Conservation (phyloP, 306 rosid genomes). For the Leucaena leucocephala region DNA sequence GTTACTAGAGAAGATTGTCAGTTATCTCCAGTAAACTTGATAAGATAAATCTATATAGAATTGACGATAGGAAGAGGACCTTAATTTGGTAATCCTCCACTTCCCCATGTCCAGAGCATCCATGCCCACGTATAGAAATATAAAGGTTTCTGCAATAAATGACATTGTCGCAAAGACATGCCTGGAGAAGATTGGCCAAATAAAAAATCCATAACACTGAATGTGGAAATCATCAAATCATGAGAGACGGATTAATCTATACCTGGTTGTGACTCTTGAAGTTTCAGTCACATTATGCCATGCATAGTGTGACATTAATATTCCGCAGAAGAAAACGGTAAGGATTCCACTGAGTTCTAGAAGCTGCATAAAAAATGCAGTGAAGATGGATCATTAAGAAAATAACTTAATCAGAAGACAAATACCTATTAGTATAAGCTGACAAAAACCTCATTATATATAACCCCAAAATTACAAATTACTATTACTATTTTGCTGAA, state of each 20-base stretch:
- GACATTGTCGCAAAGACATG: constrained; percentile 87
- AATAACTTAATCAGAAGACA: not conserved
- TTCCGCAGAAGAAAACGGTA: constrained; percentile 93
- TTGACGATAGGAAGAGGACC: constrained; percentile 48
- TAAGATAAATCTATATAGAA: not conserved
- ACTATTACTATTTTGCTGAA: not conserved
- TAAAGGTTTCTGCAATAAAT: constrained; percentile 85
- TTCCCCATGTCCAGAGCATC: constrained; percentile 91
- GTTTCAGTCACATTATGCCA: constrained; percentile 77
- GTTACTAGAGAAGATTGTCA: not conserved
- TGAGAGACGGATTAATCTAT: constrained; percentile 26
- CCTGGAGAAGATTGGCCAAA: constrained; percentile 47
- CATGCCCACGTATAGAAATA: constrained; percentile 92
- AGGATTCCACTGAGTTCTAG: constrained; percentile 88
- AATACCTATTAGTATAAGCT: not conserved
- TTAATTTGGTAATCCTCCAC: constrained; percentile 78
- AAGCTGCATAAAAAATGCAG: constrained; percentile 52
- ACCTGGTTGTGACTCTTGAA: constrained; percentile 86
- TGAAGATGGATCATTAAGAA: constrained; percentile 4
- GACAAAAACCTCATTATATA: not conserved
- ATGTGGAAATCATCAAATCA: constrained; percentile 22
- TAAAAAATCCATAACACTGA: constrained; percentile 29
- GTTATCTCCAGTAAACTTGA: not conserved
- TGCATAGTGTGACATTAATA: constrained; percentile 90
- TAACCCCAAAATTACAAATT: not conserved